Percentiles rank a stretch among this genome's conserved stretches.
These are phyloP conservation scores for Neofusicoccum cordaticola DNA, from an alignment of 2,329 filamentous ascomycete species.

Conservation along the genomic window DNA sequence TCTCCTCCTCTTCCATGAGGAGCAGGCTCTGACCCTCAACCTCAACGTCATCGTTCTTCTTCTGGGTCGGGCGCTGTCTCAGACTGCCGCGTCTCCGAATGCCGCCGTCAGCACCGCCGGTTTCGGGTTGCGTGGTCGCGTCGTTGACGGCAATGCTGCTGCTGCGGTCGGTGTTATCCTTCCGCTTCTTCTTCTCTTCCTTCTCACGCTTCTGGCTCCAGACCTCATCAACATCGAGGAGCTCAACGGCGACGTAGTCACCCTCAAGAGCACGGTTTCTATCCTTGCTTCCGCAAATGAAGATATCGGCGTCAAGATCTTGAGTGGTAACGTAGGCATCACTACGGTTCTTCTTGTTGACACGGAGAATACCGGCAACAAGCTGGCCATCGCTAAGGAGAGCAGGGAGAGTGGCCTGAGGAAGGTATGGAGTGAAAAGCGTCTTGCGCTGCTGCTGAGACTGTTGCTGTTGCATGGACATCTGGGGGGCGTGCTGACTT, in stretches of 20 bases:
- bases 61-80: conserved; percentile 93
- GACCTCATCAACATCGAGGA: conserved; percentile 96
- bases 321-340: conserved; percentile 96
- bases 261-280: conserved; percentile 95
- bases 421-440: conserved; percentile 94
- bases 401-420: conserved; percentile 88
- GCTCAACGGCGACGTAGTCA: conserved; percentile 90
- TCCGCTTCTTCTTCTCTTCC: conserved; percentile 99
- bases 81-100: conserved; percentile 91
- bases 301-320: conserved; percentile 96
- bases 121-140: conserved; percentile 54
- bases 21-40: conserved; percentile 96
- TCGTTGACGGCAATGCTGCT: conserved; percentile 70
- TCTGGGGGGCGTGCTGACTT: conserved; percentile 69
- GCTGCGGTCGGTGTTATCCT: conserved; percentile 89
- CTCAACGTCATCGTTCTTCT: conserved; percentile 99
- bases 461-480: conserved; percentile 57
- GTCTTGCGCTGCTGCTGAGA: conserved; percentile 94
- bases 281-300: conserved; percentile 99
- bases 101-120: conserved; percentile 72
- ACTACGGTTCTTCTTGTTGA: conserved; percentile 99
- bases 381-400: conserved; percentile 88
- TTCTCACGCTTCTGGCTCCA: conserved; percentile 99
- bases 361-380: conserved; percentile 91
- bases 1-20: conserved; percentile 96